phyloP scores from a whole-genome alignment of 495 filamentous ascomycete genomes.

The Monascus purpureus region DNA sequence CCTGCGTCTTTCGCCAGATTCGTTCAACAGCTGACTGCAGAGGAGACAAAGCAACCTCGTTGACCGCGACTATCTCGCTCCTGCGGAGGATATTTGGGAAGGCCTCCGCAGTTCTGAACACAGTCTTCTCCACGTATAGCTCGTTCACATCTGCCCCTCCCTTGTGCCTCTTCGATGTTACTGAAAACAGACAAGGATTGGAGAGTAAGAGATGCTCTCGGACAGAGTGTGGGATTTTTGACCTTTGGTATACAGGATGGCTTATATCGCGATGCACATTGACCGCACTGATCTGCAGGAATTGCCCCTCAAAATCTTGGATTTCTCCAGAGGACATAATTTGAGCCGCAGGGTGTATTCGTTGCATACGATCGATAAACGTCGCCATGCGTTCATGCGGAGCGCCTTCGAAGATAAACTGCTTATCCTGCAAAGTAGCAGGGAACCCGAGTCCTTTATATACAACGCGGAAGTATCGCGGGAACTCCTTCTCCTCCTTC shows the following conservation, averaged over 20 bases:
- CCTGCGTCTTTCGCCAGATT: conserved; percentile 80
- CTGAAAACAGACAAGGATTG: conserved; percentile 57
- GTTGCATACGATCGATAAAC: conserved; percentile 87
- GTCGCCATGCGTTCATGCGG: conserved; percentile 59
- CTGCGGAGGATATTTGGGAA: conserved; percentile 88
- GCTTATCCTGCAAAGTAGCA: conserved; percentile 64
- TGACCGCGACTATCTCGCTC: conserved; percentile 65
- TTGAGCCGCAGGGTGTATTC: conserved; percentile 78
- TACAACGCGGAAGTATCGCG: conserved; percentile 82
- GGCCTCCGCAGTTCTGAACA: conserved; percentile 70
- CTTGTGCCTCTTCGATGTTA: conserved; percentile 53
- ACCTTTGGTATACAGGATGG: conserved; percentile 80
- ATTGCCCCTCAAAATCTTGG: conserved; percentile 86
- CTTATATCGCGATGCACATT: conserved; percentile 65
- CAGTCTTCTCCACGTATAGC: conserved; percentile 71
- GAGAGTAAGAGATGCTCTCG: conserved; percentile 73
- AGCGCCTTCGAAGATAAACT: conserved; percentile 80
- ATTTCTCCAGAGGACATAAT: conserved; percentile 57
- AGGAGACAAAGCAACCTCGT: conserved; percentile 53
- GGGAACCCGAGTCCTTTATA: conserved; percentile 92
- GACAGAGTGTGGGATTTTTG: conserved; percentile 67
- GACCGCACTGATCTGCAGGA: conserved; percentile 68
- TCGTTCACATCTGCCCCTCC: conserved; percentile 47
- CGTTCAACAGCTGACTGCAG: conserved; percentile 82
- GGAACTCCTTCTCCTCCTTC: conserved; percentile 60